phyloP scores from a whole-genome alignment of 306 rosid genomes.

The Sicyos edulis region DNA sequence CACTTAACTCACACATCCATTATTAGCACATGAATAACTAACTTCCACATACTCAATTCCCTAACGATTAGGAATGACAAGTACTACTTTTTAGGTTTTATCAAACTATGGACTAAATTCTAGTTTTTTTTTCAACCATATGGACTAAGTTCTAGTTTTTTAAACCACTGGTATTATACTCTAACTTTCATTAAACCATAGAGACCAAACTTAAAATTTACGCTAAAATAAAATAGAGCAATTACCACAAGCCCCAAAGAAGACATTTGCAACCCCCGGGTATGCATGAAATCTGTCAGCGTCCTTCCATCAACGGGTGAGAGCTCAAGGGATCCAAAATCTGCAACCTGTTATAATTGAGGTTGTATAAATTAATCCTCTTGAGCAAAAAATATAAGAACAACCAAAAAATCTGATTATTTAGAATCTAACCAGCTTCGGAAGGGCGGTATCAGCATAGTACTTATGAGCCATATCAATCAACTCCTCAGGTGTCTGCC shows the following conservation, averaged over 20 bases:
- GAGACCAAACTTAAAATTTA: too few species aligned
- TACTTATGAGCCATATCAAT: conserved; percentile 86
- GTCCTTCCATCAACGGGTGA: conserved; percentile 99
- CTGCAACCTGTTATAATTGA: conserved; percentile 70
- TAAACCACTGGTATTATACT: too few species aligned
- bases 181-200: too few species aligned
- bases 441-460: conserved; percentile 85
- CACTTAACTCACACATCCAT: too few species aligned
- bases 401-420: background rate
- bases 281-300: conserved; percentile 95
- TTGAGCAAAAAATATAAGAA: conserved; percentile 24
- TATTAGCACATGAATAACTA: too few species aligned
- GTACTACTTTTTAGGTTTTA: too few species aligned
- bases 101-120: too few species aligned
- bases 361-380: conserved; percentile 27
- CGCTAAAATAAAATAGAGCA: conserved; percentile 12
- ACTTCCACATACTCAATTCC: too few species aligned
- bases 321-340: conserved; percentile 98
- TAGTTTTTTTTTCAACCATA: too few species aligned
- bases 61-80: too few species aligned
- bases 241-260: conserved; percentile 88
- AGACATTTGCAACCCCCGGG: conserved; percentile 87
- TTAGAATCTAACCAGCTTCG: conserved; percentile 77
- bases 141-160: too few species aligned
- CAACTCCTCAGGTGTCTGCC: conserved; percentile 88